Evolutionary conservation across 306 rosid genomes (phyloP), one percentile per base, ranked within the genome.

Genomic region (Fragaria ananassa): DNA sequence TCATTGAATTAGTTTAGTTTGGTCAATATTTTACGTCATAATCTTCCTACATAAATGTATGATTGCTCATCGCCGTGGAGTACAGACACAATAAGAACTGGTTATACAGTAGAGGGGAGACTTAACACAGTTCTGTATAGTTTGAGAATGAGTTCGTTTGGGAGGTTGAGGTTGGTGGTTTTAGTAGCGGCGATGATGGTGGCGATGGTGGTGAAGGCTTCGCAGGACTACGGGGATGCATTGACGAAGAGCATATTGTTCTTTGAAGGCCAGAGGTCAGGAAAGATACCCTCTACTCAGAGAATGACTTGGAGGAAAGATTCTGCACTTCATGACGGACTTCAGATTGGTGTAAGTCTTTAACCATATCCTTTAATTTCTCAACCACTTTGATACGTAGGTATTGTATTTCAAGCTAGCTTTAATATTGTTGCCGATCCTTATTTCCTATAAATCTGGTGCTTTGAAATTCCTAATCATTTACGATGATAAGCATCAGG

Each of bases 181-280:
- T n/a, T 80, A 1, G 31, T 42, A 12, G 41, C 29, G 10, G 72
- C 23, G 47, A 13, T 27, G 8, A 7, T 68, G 46, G 53, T 51
- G 76, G 61, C 34, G 21, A 57, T 61, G 54, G 56, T 29, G 45
- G 67, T 25, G 50, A 57, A 70, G 49, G 81, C 11, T 81, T 39
- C 71, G 35, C 89, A 80, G 42, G 74, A 78, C 19, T 86, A 86
- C 71, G 90, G 78, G 10, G 88, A 84, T 12, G 90, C 92, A 14
- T 78, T 86, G 71, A 19, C 80, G 18, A 88, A 88, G 74, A 82
- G 87, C 69, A 88, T 88, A 2, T 76, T 84, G 83, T 88, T 88
- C 76, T 86, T 86, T 76, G 90, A 86, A 80, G 92, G 90, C 23
- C 87, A 84, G 51, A 86, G 90, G 66, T 88, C 87, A 56, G 90